phyloP scores from a whole-genome alignment of 2,329 filamentous ascomycete genomes.

The Penicillium janthinellum region DNA sequence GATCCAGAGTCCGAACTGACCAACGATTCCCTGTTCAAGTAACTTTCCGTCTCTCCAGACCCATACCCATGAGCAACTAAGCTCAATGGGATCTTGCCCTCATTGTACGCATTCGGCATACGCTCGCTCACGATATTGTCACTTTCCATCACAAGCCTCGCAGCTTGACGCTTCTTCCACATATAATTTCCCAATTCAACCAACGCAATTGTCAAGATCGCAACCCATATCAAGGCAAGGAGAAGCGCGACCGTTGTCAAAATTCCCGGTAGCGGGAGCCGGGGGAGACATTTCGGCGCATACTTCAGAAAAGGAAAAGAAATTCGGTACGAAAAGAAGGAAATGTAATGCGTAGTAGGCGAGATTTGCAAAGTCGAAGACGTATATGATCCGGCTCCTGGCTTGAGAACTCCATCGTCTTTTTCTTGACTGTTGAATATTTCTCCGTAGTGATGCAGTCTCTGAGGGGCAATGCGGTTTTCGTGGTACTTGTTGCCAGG shows the following conservation, averaged over 20 bases:
- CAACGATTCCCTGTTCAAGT: neutral
- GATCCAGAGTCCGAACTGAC: constrained; percentile 8
- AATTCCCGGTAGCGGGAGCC: constrained; percentile 9
- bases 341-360: constrained; percentile 4
- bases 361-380: neutral
- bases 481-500: neutral
- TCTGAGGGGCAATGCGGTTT: neutral
- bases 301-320: constrained; percentile 16
- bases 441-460: constrained; percentile 5
- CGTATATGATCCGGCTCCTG: neutral
- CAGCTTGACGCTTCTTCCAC: constrained; percentile 11
- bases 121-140: neutral
- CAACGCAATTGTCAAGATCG: constrained; percentile 24
- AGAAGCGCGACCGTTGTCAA: constrained; percentile 23
- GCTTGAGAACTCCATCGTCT: neutral
- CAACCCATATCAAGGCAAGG: constrained; percentile 27
- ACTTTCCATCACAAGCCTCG: neutral
- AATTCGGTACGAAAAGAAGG: constrained; percentile 17
- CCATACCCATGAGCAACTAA: neutral
- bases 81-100: constrained; percentile 8
- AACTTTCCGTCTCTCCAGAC: neutral
- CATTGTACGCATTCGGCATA: neutral
- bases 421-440: constrained; percentile 1
- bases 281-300: constrained; percentile 1
- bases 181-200: constrained; percentile 24